Evolutionary conservation across 129 eudicot genomes (phyloP), one percentile per base, ranked within the genome.

Genomic region (Scalesia atractyloides): DNA sequence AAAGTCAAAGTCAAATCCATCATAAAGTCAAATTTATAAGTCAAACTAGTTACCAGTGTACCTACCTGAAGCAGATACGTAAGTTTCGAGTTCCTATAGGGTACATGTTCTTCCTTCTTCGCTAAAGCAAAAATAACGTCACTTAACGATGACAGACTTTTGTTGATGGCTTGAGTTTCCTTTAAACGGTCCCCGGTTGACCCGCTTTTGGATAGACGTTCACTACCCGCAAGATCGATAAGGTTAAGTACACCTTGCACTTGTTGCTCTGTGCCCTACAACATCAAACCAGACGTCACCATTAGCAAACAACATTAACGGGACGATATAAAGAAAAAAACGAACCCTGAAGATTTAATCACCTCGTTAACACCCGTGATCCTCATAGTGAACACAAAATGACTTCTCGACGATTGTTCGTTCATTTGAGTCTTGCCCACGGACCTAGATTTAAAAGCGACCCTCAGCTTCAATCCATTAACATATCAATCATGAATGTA

Each of bases 21-120:
- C 44, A 69, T 16, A 18, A 51, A 61, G 18, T 52, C 41, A 36
- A 39, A 39, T 14, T 41, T 7, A 39, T 20, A 24, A n/a, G 60
- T 73, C 9, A 8, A 41, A 47, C 5, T 3, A 2, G n/a, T 53
- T 51, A 37, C n/a, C 19, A 47, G 62, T 75, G 16, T 90, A 94
- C 98, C 97, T 94, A 94, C 98, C 97, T 94, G 97, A 70, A 94
- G 97, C 66, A 94, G 93, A 76, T 94, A 94, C 14, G 98, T 94
- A 24, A 94, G 96, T 80, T 94, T 94, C 43, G 98, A 94, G 81
- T 94, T 88, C 82, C 98, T 86, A 56, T 79, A 94, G 14, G 98
- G 98, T 16, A 94, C 85, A 66, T 90, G 91, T 63, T 84, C 95
- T 76, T 90, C 98, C 87, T 90, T 94, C 85, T 86, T 94, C 24